Base-by-base conservation (phyloP, 306 rosid genomes). In the Fragaria iinumae region DNA sequence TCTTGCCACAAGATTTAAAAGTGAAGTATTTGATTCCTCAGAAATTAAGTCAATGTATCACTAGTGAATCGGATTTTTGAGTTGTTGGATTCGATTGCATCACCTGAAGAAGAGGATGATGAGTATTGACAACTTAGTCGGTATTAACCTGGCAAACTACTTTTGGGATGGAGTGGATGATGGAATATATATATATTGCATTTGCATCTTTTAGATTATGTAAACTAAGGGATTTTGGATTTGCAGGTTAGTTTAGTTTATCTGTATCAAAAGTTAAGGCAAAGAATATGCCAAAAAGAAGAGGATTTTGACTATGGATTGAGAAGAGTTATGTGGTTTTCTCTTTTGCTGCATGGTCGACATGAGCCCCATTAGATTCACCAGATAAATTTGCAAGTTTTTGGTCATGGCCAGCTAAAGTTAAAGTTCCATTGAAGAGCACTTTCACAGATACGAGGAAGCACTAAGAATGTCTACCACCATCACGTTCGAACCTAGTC, bases 1-100 rank as follows among this genome's bases (percentile, higher is more conserved):
- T 69, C 70, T 16, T 45, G 71, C 45, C 44, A 41, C n/a, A 63
- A 62, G n/a, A 70, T 10, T 27, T 12, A 38, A 1, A 1, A 78
- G 82, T 71, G 83, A 59, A 6, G 60, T 32, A 71, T 49, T 70
- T 70, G 68, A 34, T 68, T 21, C 78, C 48, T 60, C 44, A 27
- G 48, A 63, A 29, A 29, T 29, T 2, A 60, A 53, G 84, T 79
- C 82, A 71, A 72, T 45, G 55, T 11, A 76, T 36, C 67, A 16
- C 67, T n/a, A 25, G 56, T 81, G 44, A 76, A 52, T 56, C 63
- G 44, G n/a, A 63, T 68, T 25, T 39, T 75, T 34, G 44, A 52
- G 43, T 48, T 48, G 52, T 65, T 49, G 77, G 62, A 76, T 63
- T 67, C 55, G 36, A 68, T 38, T 14, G 62, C 49, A 17, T 67